Conservation (phyloP, 495 filamentous ascomycete genomes). For the Neurospora sublineolata region DNA sequence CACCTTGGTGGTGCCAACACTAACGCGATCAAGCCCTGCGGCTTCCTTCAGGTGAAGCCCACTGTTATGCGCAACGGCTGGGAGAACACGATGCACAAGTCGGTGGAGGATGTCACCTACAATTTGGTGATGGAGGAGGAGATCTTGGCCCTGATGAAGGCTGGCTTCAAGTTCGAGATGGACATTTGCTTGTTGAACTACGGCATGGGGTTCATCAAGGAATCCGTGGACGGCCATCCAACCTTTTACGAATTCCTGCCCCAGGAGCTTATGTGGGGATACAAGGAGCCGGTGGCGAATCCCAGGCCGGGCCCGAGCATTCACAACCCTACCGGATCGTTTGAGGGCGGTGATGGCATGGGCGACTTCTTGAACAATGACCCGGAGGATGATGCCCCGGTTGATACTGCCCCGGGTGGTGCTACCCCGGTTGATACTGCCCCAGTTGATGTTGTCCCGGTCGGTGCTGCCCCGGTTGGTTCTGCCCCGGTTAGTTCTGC, state of each 20-base stretch:
- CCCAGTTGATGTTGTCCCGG: background rate
- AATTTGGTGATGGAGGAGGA: conserved; percentile 24
- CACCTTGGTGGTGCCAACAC: conserved; percentile 10
- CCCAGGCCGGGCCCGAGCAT: conserved; percentile 26
- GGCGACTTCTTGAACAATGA: conserved; percentile 2
- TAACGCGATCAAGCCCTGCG: conserved; percentile 14
- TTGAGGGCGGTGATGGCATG: conserved; percentile 10
- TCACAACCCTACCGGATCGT: conserved; percentile 8
- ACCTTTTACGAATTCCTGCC: conserved; percentile 51
- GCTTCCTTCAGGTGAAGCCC: conserved; percentile 25
- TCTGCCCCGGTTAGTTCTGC: background rate
- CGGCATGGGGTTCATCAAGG: conserved; percentile 46
- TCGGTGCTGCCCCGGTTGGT: background rate
- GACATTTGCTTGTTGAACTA: conserved; percentile 50
- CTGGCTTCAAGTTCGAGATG: conserved; percentile 67
- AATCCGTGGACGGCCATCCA: conserved; percentile 45
- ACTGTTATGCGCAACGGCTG: conserved; percentile 27
- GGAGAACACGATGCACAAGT: conserved; percentile 16
- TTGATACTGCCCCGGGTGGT: background rate
- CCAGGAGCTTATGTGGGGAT: conserved; percentile 61
- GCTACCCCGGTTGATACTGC: background rate
- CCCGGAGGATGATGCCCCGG: background rate
- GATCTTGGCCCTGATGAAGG: conserved; percentile 48
- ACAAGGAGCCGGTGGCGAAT: conserved; percentile 43
- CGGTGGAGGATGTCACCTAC: conserved; percentile 7